Percentiles rank a stretch among this genome's conserved stretches.
These are phyloP conservation scores for Tulasnella sp. DNA, from an alignment of 768 basidiomycete species.

Conservation along the genomic window DNA sequence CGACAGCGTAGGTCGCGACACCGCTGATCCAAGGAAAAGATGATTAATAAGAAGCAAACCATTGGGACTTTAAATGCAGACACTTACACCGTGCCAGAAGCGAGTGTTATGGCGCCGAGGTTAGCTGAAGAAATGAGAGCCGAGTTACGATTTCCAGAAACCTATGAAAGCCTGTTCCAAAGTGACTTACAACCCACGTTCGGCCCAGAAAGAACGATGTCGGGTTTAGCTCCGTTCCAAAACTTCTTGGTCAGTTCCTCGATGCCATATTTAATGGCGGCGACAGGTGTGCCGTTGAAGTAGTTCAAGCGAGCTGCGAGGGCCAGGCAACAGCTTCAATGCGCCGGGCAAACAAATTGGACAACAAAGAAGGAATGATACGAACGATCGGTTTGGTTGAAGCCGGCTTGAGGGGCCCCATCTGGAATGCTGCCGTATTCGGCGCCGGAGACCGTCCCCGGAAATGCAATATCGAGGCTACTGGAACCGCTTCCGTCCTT, in stretches of 20 bases:
- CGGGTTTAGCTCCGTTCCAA: neutral
- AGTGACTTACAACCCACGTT: conserved; percentile 8
- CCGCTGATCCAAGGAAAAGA: neutral
- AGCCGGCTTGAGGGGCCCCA: neutral
- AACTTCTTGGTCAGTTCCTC: neutral
- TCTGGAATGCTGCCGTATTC: neutral
- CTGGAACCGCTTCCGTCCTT: neutral
- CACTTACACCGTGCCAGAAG: conserved; percentile 16
- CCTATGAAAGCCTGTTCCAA: no score
- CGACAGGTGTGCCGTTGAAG: conserved; percentile 10
- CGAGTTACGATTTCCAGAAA: no score
- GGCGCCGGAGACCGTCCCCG: neutral
- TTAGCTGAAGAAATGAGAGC: neutral
- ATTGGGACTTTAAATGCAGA: no score
- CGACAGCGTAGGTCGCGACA: conserved; percentile 3
- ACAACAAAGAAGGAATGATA: neutral
- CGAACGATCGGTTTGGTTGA: neutral
- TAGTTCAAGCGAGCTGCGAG: conserved; percentile 6
- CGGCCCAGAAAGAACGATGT: conserved; percentile 12
- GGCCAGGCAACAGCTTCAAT: neutral
- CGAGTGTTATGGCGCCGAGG: neutral
- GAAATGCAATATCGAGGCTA: conserved; percentile 7
- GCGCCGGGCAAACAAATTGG: neutral
- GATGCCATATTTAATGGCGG: conserved; percentile 10
- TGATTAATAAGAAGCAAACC: neutral